These are phyloP conservation scores for Gloeopeniophorella convolvens DNA, from an alignment of 768 basidiomycete genomes.

Conservation along the genomic window DNA sequence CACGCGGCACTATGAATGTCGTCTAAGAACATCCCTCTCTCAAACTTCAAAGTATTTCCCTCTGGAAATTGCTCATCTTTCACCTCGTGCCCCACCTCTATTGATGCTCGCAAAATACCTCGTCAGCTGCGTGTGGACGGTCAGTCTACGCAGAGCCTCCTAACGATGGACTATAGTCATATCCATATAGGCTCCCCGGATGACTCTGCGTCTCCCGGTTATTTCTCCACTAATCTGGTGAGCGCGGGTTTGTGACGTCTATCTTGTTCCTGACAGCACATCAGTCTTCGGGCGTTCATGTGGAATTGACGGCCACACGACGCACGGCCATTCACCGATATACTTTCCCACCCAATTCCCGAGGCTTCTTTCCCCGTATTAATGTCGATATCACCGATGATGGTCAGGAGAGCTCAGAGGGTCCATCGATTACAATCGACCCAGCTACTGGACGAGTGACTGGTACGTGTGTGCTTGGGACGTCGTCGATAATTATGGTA, in stretches of 20 bases:
- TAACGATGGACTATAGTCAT: no score
- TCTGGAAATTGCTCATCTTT: conserved; percentile 45
- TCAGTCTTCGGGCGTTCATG: conserved; percentile 49
- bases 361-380: conserved; percentile 38
- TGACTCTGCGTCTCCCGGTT: conserved; percentile 58
- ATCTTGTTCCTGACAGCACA: neutral
- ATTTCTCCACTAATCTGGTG: conserved; percentile 57
- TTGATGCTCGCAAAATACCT: conserved; percentile 39
- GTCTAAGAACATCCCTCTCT: conserved; percentile 50
- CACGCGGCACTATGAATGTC: no score
- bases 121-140: conserved; percentile 47
- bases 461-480: neutral
- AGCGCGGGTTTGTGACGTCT: conserved; percentile 10
- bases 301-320: conserved; percentile 54
- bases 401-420: conserved; percentile 45
- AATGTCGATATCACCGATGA: conserved; percentile 59
- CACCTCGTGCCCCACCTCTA: conserved; percentile 44
- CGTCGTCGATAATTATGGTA: no score
- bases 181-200: conserved; percentile 43
- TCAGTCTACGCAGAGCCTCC: no score
- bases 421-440: conserved; percentile 43
- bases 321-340: conserved; percentile 52
- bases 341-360: conserved; percentile 26
- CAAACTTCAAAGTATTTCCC: conserved; percentile 58
- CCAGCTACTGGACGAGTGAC: conserved; percentile 37